Evolutionary conservation across 495 filamentous ascomycete species (phyloP).

Genomic region (Ascodesmis nigricans): DNA sequence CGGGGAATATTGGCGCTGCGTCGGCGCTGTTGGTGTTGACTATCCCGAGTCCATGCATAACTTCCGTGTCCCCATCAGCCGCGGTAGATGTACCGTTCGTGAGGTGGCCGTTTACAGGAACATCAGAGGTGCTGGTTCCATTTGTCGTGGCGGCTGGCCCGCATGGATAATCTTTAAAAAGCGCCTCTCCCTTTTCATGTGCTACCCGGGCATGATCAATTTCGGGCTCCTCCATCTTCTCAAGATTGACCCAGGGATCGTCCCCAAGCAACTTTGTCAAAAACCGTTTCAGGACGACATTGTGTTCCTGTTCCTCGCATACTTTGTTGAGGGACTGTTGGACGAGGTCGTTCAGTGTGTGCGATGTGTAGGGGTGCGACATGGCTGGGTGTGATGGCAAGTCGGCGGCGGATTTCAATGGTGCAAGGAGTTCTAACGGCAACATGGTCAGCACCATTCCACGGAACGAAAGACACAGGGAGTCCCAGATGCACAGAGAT

Average conservation of each 20-base stretch:
- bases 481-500: neutral
- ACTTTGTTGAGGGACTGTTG: constrained; percentile 34
- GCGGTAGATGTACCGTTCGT: constrained; percentile 1
- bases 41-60: no score
- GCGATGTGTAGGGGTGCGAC: constrained; percentile 59
- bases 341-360: constrained; percentile 58
- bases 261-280: constrained; percentile 21
- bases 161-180: constrained; percentile 6
- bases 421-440: constrained; percentile 53
- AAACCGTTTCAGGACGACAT: constrained; percentile 19
- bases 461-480: neutral
- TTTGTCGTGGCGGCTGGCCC: constrained; percentile 1
- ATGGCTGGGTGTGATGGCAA: constrained; percentile 65
- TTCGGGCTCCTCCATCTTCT: constrained; percentile 17
- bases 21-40: no score
- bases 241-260: constrained; percentile 18
- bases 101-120: constrained; percentile 1
- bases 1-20: no score
- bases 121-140: neutral
- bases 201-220: constrained; percentile 16
- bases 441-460: no score
- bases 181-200: constrained; percentile 13
- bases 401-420: constrained; percentile 67
- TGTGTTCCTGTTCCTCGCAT: constrained; percentile 20
- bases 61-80: no score